Conservation (phyloP, 2,329 filamentous ascomycete species). For the Alternaria tenuissima region DNA sequence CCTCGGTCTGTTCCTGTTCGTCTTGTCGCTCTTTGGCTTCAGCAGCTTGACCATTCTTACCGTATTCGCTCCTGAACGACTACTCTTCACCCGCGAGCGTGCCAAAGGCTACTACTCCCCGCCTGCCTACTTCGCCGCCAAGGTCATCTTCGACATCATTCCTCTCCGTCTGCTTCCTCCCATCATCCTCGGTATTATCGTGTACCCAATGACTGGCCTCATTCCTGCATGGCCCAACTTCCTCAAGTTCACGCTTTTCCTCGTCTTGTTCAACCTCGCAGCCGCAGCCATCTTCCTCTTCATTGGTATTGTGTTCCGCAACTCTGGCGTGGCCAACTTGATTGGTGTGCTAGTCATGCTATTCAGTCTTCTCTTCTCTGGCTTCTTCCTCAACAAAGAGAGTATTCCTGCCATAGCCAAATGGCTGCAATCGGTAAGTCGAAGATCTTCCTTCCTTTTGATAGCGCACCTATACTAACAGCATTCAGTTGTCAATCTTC, state of each 20-base stretch:
- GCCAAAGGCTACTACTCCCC: constrained; percentile 97
- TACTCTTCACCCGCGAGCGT: constrained; percentile 90
- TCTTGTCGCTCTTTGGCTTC: constrained; percentile 94
- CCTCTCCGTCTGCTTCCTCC: constrained; percentile 94
- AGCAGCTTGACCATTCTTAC: constrained; percentile 93
- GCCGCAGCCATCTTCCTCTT: constrained; percentile 94
- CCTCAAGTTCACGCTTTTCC: constrained; percentile 86
- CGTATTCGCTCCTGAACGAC: constrained; percentile 88
- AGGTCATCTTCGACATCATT: constrained; percentile 98
- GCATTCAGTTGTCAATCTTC: constrained; percentile 82
- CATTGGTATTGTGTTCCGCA: constrained; percentile 94
- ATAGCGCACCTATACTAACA: constrained; percentile 15
- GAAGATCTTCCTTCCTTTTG: not conserved
- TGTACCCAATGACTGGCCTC: constrained; percentile 97
- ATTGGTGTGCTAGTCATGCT: constrained; percentile 97
- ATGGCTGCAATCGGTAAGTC: constrained; percentile 83
- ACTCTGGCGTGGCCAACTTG: constrained; percentile 88
- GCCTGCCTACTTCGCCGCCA: constrained; percentile 91
- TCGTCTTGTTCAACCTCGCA: constrained; percentile 95
- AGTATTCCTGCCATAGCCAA: constrained; percentile 84
- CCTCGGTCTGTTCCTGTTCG: constrained; percentile 96
- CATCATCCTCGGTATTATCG: constrained; percentile 91
- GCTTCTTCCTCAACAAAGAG: constrained; percentile 91
- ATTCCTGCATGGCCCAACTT: constrained; percentile 85
- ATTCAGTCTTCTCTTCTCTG: constrained; percentile 93